Base-by-base conservation (phyloP, 305 asterid genomes). In the Solanum hybrid region DNA sequence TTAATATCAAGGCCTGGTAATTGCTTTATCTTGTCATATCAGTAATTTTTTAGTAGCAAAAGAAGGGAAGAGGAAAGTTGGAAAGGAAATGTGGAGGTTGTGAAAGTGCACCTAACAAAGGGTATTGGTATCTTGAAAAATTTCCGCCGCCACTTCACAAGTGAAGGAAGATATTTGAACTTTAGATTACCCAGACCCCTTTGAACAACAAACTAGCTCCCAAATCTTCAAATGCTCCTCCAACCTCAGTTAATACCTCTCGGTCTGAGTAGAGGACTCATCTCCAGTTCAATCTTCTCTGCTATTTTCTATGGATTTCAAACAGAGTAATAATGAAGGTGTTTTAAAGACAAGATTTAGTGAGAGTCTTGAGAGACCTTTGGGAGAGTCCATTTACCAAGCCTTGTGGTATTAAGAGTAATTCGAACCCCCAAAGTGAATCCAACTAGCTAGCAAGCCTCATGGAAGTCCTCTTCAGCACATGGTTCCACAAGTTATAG, bases 21-120 rank as follows among this genome's bases (percentile, higher is more conserved):
- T 31, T 31, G 32, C 32, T 31, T 31, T 38, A n/a, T 80, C n/a
- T 24, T 80, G 33, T 38, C 22, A n/a, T 80, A 13, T 24, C 9
- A n/a, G 22, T 37, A 79, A 37, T 37, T 6, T 5, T 41, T 37
- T 36, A 20, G 85, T n/a, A 34, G 32, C 61, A 80, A 38, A 80
- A 26, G 33, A 80, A 38, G 65, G 17, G n/a, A 37, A 79, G 61
- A 24, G 65, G 65, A 24, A 12, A 13, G 22, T 38, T 80, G 65
- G 86, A 80, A 80, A 80, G 57, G 86, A 80, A 36, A 80, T 38
- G 34, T 80, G 86, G 65, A 80, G n/a, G 86, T 38, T 24, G 68
- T 80, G 68, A 80, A 80, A 80, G 22, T 38, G 86, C 86, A n/a
- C 86, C n/a, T 79, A 79, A 79, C 57, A 79, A 79, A 36, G 85